Base-by-base conservation (phyloP, 305 asterid species). In the Fraxinus ornus region DNA sequence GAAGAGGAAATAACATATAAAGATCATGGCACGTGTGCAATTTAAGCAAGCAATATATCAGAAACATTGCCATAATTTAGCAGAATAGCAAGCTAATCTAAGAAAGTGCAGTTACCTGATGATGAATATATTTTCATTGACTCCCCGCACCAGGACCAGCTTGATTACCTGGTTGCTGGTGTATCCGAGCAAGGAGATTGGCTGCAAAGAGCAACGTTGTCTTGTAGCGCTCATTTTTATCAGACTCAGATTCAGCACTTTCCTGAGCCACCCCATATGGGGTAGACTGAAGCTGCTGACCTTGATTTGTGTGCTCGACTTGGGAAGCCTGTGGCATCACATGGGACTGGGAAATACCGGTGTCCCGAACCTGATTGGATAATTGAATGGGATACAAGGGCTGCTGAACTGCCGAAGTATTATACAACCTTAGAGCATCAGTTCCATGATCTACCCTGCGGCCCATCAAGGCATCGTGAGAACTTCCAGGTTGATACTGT, bases 151-250 rank as follows among this genome's bases (percentile, higher is more conserved):
- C 97, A 77, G 90, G 92, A 83, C 93, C 93, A 75, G 89, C 86
- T 81, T 91, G 96, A 85, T 89, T 84, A 80, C 89, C 94, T 9
- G 92, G 86, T 78, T 94, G 97, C 85, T 92, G 97, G 84, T 93
- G 95, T 83, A 96, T 93, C 86, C 87, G 89, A 24, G 93, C 88
- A 66, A 96, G 95, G 77, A 96, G 98, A 85, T 92, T 91, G 37
- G 98, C 99, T 2, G 99, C 98, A 91, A 94, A 94, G 52, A 91
- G 37, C 83, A 96, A 86, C 13, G 99, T 96, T 21, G 95, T 82
- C 88, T 89, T 92, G 84, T 96, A 96, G 78, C 99, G 94, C 87
- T 90, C 96, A 76, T 96, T 93, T 89, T 94, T 96, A 81, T 94
- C 97, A 19, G 88, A 94, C 90, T 96, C 99, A 0, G 94, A 85